Conservation (phyloP, 306 rosid species). For the Echinosophora koreensis region DNA sequence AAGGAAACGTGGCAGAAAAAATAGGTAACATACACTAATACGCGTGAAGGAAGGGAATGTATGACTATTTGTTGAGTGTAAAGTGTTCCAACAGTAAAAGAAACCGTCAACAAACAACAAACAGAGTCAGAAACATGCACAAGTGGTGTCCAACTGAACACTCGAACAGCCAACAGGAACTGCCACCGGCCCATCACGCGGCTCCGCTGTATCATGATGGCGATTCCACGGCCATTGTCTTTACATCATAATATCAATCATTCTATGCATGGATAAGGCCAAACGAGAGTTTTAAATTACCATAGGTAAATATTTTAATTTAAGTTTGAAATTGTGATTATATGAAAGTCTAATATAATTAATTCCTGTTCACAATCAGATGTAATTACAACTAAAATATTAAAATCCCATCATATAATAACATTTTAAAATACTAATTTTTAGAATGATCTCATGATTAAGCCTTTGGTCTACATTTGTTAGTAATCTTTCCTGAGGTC, state of each 20-base stretch:
- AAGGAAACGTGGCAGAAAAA: neutral
- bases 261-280: neutral
- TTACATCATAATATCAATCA: neutral
- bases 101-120: slow-evolving; percentile 44
- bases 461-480: no score
- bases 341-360: no score
- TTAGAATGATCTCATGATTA: no score
- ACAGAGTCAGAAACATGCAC: slow-evolving; percentile 42
- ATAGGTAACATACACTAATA: neutral
- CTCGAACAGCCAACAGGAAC: slow-evolving; percentile 39
- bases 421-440: no score
- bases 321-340: no score
- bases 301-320: no score
- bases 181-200: slow-evolving; percentile 47
- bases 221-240: slow-evolving; percentile 27
- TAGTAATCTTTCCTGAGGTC: no score
- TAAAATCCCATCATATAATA: no score
- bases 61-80: neutral
- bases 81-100: slow-evolving; percentile 41
- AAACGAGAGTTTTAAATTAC: no score
- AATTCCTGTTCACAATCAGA: no score
- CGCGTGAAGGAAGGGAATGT: slow-evolving; percentile 40
- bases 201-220: slow-evolving; percentile 34
- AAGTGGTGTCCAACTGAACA: slow-evolving; percentile 46
- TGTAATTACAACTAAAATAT: no score